Conservation (phyloP, 2,329 filamentous ascomycete genomes). For the Corynespora cassiicola region DNA sequence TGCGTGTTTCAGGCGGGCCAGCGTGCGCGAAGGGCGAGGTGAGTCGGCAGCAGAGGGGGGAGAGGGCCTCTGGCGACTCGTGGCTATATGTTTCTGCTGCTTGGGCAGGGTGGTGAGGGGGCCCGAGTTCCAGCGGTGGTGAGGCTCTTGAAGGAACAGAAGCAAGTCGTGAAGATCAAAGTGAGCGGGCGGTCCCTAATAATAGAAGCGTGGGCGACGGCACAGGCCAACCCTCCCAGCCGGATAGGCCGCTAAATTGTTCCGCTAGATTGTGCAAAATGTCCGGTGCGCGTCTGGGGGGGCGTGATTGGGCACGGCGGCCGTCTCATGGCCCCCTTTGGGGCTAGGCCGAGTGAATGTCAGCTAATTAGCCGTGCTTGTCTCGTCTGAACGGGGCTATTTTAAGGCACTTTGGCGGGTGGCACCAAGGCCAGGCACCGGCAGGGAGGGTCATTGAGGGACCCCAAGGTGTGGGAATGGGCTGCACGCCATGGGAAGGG, state of each 20-base stretch:
- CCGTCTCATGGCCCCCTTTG: no score
- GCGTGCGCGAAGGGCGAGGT: slow-evolving; percentile 27
- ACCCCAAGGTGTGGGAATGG: no score
- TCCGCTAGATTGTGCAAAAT: not conserved
- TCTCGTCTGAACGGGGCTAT: no score
- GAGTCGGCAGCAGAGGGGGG: slow-evolving; percentile 24
- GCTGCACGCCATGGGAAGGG: no score
- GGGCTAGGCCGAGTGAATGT: no score
- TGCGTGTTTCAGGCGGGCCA: slow-evolving; percentile 33
- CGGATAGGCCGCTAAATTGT: slow-evolving; percentile 8
- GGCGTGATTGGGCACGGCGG: slow-evolving; percentile 1
- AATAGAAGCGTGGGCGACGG: slow-evolving; percentile 32
- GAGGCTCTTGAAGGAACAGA: slow-evolving; percentile 34
- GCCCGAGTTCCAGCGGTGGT: slow-evolving; percentile 17
- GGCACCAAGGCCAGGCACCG: no score
- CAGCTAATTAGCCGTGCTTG: no score
- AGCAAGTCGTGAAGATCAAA: slow-evolving; percentile 34
- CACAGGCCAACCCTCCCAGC: no score
- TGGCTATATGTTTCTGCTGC: slow-evolving; percentile 33
- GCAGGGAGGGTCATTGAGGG: no score
- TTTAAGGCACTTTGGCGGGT: no score
- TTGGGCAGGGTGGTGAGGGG: slow-evolving; percentile 20
- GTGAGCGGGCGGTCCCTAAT: slow-evolving; percentile 30
- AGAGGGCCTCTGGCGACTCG: slow-evolving; percentile 22
- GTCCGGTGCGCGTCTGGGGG: no score